Evolutionary conservation across 768 basidiomycete species (phyloP).

Genomic region (Ramaria rubella): DNA sequence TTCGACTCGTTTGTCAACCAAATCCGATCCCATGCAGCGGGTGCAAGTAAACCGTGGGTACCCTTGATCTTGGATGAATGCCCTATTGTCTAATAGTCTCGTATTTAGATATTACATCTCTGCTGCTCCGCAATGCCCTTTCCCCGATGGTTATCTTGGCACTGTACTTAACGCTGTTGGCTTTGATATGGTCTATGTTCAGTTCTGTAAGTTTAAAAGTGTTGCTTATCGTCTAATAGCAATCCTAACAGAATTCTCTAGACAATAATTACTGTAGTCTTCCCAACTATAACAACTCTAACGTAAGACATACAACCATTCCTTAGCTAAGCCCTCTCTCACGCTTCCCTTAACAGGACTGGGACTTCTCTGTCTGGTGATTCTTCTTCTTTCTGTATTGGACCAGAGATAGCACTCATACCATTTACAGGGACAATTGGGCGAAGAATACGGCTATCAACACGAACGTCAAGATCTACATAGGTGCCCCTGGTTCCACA

Average conservation of each 20-base stretch:
- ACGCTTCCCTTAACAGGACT: slow-evolving; percentile 38
- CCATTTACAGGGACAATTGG: slow-evolving; percentile 12
- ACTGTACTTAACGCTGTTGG: slow-evolving; percentile 12
- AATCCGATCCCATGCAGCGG: slow-evolving; percentile 10
- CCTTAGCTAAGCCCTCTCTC: not conserved
- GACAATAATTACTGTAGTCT: slow-evolving; percentile 58
- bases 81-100: not conserved
- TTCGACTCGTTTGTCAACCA: slow-evolving; percentile 14
- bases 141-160: slow-evolving; percentile 14
- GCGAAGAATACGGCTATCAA: slow-evolving; percentile 12
- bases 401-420: not conserved
- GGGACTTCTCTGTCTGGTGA: slow-evolving; percentile 32
- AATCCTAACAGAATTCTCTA: slow-evolving; percentile 10
- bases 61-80: not conserved
- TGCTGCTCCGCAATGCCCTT: slow-evolving; percentile 17
- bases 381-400: not conserved
- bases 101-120: slow-evolving; percentile 14
- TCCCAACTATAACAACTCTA: slow-evolving; percentile 44
- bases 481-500: slow-evolving; percentile 13
- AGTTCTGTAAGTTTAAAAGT: slow-evolving; percentile 17
- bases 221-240: not conserved
- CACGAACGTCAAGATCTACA: slow-evolving; percentile 15
- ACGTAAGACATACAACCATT: slow-evolving; percentile 33
- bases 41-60: slow-evolving; percentile 12
- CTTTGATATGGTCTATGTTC: slow-evolving; percentile 16